These are phyloP conservation scores for Didymella pinodella DNA, from an alignment of 2,329 filamentous ascomycete species.

Conservation along the genomic window DNA sequence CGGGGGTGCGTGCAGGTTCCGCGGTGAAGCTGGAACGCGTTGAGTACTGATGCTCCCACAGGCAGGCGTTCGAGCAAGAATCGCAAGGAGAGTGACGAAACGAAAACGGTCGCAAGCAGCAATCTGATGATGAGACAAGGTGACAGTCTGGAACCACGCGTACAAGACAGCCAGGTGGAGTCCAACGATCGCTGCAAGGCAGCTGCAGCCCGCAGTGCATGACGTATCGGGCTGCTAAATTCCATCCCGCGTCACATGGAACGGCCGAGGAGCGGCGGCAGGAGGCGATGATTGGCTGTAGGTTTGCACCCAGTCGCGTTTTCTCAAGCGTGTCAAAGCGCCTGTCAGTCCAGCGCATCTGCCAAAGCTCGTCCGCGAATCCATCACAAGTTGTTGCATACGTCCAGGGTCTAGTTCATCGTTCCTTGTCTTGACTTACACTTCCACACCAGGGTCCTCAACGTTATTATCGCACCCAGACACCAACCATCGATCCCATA, in stretches of 20 bases:
- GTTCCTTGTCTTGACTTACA: neutral
- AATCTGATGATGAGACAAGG: slow-evolving; percentile 26
- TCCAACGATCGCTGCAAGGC: slow-evolving; percentile 45
- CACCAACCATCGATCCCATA: too few species aligned
- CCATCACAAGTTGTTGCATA: neutral
- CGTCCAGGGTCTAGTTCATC: neutral
- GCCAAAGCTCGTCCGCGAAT: neutral
- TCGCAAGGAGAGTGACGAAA: slow-evolving; percentile 33
- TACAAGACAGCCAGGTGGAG: slow-evolving; percentile 35
- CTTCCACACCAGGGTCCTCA: neutral
- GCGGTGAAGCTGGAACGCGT: slow-evolving; percentile 24
- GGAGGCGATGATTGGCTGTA: slow-evolving; percentile 21
- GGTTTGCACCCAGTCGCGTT: slow-evolving; percentile 25
- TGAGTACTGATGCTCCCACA: slow-evolving; percentile 26
- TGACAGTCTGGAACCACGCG: slow-evolving; percentile 28
- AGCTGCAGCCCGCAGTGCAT: slow-evolving; percentile 44
- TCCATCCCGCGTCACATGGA: slow-evolving; percentile 37
- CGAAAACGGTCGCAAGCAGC: slow-evolving; percentile 31
- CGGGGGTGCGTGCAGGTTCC: slow-evolving; percentile 23
- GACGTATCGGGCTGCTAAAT: slow-evolving; percentile 41
- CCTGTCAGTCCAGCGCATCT: slow-evolving; percentile 5
- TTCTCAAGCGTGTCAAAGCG: slow-evolving; percentile 13
- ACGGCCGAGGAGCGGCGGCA: slow-evolving; percentile 26
- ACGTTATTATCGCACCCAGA: neutral
- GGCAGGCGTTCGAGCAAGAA: slow-evolving; percentile 14